Evolutionary conservation across 345 rosid species (phyloP).

Genomic region (Triadica sebifera): DNA sequence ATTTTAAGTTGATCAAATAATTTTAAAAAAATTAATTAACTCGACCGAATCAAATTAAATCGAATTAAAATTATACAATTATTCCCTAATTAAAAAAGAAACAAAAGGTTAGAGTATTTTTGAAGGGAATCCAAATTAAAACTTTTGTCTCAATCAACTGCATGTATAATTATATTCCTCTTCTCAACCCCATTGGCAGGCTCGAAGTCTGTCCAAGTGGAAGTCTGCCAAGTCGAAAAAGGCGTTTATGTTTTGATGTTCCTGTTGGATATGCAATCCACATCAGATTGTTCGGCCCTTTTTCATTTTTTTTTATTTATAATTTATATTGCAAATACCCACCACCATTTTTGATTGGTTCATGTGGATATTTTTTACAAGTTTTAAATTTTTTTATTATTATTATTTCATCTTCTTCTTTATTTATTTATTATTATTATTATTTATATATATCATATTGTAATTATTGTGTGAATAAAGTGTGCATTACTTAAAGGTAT

Average conservation of each 20-base stretch:
- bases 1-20: no score
- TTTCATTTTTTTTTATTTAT: not conserved
- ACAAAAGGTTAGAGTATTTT: no score
- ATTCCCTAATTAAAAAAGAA: no score
- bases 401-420: no score
- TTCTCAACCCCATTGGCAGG: conserved; percentile 21
- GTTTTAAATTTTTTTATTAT: not conserved
- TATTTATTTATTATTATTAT: no score
- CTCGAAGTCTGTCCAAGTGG: conserved; percentile 33
- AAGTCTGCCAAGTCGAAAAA: conserved; percentile 12
- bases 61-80: no score
- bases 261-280: conserved; percentile 27
- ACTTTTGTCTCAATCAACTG: no score
- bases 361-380: not conserved
- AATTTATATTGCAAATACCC: not conserved
- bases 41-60: no score
- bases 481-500: conserved; percentile 1
- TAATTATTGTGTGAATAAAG: not conserved
- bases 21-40: no score
- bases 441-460: not conserved
- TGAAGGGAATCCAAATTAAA: no score
- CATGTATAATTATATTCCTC: no score
- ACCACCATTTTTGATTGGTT: conserved; percentile 1
- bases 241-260: not conserved
- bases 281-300: conserved; percentile 6